Percentiles rank a stretch among this genome's conserved stretches.
phyloP scores from a whole-genome alignment of 2,329 filamentous ascomycete species.

The Diaporthe aspalathi region DNA sequence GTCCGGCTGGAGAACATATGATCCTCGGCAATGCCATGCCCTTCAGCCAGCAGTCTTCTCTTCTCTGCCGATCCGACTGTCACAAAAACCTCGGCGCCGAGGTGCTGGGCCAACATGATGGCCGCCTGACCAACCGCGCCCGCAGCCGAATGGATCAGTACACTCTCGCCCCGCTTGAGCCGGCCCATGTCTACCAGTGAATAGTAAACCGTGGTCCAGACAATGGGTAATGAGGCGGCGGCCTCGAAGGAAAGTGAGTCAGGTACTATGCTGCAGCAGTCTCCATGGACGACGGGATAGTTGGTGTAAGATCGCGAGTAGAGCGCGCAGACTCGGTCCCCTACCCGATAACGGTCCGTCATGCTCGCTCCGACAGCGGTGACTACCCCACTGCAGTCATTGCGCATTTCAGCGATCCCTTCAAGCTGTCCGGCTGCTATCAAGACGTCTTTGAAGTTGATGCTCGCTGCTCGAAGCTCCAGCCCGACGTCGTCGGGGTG shows the following conservation, averaged over 20 bases:
- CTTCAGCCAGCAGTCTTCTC: too few species aligned
- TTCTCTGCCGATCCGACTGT: too few species aligned
- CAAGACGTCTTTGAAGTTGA: slow-evolving; percentile 52
- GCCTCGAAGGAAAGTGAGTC: slow-evolving; percentile 40
- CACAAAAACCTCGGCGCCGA: slow-evolving; percentile 36
- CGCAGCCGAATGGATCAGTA: slow-evolving; percentile 43
- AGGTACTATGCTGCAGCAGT: slow-evolving; percentile 39
- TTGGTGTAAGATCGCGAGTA: slow-evolving; percentile 34
- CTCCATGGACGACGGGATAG: not conserved
- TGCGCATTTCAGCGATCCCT: slow-evolving; percentile 34
- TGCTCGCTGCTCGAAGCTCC: slow-evolving; percentile 22
- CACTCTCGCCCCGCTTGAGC: slow-evolving; percentile 41
- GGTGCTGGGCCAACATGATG: slow-evolving; percentile 33
- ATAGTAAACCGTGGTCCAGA: slow-evolving; percentile 46
- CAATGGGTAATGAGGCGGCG: slow-evolving; percentile 45
- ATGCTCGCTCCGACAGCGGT: slow-evolving; percentile 35
- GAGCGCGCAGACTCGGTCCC: slow-evolving; percentile 48
- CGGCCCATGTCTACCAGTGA: slow-evolving; percentile 44
- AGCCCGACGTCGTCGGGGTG: not conserved
- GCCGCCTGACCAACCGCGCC: slow-evolving; percentile 42
- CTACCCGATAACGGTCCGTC: slow-evolving; percentile 41
- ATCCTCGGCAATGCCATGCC: too few species aligned
- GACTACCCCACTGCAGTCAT: slow-evolving; percentile 43
- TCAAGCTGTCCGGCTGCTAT: slow-evolving; percentile 43
- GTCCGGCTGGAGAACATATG: too few species aligned